These are phyloP conservation scores for Phytophthora citricola DNA, from an alignment of 352 stramenopile species.

Conservation along the genomic window DNA sequence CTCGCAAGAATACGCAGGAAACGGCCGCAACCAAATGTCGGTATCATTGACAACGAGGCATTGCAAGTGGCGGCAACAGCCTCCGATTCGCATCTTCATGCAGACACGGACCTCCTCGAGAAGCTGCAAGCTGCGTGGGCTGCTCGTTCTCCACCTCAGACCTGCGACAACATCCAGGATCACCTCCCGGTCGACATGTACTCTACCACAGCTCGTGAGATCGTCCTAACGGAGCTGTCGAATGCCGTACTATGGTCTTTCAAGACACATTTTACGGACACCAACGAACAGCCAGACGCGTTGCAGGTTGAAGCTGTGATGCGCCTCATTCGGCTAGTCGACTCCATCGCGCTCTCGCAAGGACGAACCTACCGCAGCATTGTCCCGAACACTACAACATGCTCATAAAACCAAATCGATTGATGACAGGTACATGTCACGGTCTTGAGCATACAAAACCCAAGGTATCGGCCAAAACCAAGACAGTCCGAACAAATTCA, in stretches of 20 bases:
- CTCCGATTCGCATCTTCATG: background rate
- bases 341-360: constrained; percentile 44
- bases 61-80: background rate
- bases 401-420: background rate
- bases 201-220: constrained; percentile 42
- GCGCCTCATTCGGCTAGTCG: constrained; percentile 52
- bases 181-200: constrained; percentile 24
- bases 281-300: constrained; percentile 31
- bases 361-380: constrained; percentile 43
- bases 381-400: constrained; percentile 13
- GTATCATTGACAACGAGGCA: constrained; percentile 20
- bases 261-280: constrained; percentile 54
- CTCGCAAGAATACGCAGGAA: constrained; percentile 49
- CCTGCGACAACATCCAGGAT: background rate
- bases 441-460: constrained; percentile 11
- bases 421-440: constrained; percentile 9
- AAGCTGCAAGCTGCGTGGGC: constrained; percentile 32
- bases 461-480: constrained; percentile 2
- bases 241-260: constrained; percentile 61
- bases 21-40: constrained; percentile 6
- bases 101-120: constrained; percentile 28
- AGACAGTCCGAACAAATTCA: constrained; percentile 23
- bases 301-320: constrained; percentile 46
- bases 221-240: constrained; percentile 61
- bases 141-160: background rate